Conservation (phyloP, 2,329 filamentous ascomycete species). For the Diaporthe citrichinensis region DNA sequence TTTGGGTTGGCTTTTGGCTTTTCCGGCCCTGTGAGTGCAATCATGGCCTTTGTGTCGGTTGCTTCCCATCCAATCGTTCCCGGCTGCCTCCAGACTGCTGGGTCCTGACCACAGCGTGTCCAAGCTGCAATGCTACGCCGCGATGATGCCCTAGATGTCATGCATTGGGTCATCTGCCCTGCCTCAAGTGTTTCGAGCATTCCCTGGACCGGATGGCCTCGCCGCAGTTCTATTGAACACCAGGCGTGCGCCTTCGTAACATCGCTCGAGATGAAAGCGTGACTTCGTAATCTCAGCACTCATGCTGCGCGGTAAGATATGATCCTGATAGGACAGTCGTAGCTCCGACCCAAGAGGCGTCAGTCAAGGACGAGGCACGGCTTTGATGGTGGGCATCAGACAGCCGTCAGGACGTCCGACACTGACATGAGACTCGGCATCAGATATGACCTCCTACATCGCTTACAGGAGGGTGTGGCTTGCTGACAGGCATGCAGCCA, state of each 20-base stretch:
- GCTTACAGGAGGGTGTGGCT: constrained; percentile 24
- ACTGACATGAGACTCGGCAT: constrained; percentile 24
- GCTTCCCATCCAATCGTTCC: constrained; percentile 29
- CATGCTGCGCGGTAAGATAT: background rate
- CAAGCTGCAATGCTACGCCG: constrained; percentile 33
- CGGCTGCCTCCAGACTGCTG: constrained; percentile 39
- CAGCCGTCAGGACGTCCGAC: constrained; percentile 9
- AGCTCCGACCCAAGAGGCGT: background rate
- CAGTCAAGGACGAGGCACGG: background rate
- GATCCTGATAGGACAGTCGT: background rate
- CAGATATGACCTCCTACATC: constrained; percentile 7
- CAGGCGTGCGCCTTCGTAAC: constrained; percentile 12
- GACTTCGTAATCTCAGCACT: constrained; percentile 26
- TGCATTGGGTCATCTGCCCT: constrained; percentile 31
- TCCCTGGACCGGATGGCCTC: background rate
- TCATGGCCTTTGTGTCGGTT: constrained; percentile 8
- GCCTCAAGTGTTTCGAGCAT: constrained; percentile 3
- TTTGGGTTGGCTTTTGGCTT: constrained; percentile 16
- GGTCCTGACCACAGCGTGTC: constrained; percentile 11
- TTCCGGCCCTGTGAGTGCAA: background rate
- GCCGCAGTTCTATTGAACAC: constrained; percentile 15
- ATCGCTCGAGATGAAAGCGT: constrained; percentile 18
- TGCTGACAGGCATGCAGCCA: constrained; percentile 33
- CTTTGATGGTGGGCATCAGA: constrained; percentile 9
- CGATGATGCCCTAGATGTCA: constrained; percentile 30